phyloP scores from a whole-genome alignment of 2,329 filamentous ascomycete species.

The Talaromyces sp. region DNA sequence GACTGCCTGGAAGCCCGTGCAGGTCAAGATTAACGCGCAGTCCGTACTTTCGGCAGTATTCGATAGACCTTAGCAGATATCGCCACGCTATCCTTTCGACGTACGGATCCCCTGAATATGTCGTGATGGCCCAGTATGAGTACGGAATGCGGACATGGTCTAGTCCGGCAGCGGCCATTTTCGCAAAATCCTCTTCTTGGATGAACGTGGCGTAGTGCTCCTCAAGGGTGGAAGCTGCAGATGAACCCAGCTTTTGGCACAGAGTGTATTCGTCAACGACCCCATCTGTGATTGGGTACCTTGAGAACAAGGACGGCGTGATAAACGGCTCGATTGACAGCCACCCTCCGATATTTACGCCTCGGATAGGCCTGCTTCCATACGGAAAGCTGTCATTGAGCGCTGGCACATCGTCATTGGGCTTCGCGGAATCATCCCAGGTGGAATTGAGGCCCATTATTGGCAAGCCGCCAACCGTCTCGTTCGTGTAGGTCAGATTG shows the following conservation, averaged over 20 bases:
- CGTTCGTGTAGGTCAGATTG: constrained; percentile 87
- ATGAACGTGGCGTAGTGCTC: constrained; percentile 89
- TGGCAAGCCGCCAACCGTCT: constrained; percentile 78
- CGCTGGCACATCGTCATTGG: constrained; percentile 76
- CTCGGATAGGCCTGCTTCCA: constrained; percentile 71
- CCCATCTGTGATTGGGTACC: constrained; percentile 55
- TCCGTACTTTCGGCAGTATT: constrained; percentile 89
- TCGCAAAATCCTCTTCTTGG: constrained; percentile 74
- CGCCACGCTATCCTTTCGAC: constrained; percentile 84
- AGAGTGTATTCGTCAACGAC: constrained; percentile 90
- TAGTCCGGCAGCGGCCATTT: constrained; percentile 81
- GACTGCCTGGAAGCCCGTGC: constrained; percentile 85
- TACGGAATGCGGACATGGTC: constrained; percentile 97
- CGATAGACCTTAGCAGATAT: constrained; percentile 86
- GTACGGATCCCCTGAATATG: constrained; percentile 83
- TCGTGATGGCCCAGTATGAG: constrained; percentile 89
- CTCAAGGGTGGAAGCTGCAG: constrained; percentile 68
- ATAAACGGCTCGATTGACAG: constrained; percentile 92
- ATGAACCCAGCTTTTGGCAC: constrained; percentile 62
- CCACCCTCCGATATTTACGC: constrained; percentile 93
- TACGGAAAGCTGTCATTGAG: constrained; percentile 77
- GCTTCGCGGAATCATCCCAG: constrained; percentile 77
- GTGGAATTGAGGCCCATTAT: constrained; percentile 81
- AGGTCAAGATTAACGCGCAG: constrained; percentile 89
- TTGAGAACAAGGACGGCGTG: constrained; percentile 80